phyloP scores from a whole-genome alignment of 306 rosid genomes.

The Fragaria nilgerrensis region DNA sequence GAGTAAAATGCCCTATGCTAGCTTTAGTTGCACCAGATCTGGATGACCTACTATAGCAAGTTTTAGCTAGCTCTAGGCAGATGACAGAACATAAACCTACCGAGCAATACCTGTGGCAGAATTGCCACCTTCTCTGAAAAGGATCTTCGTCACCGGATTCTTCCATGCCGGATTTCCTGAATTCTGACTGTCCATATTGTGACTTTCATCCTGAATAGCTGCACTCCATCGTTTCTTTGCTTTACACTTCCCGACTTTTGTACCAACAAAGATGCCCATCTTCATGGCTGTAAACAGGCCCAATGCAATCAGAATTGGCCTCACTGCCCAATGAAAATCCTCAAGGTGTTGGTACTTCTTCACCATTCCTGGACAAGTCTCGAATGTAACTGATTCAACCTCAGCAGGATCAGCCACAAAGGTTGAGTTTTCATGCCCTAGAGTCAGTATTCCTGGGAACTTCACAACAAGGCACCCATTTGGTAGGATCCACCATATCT shows the following conservation, averaged over 20 bases:
- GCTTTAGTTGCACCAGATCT: slow-evolving; percentile 19
- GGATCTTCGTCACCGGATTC: slow-evolving; percentile 64
- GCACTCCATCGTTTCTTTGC: slow-evolving; percentile 37
- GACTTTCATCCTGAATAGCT: slow-evolving; percentile 39
- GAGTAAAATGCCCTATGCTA: slow-evolving; percentile 1
- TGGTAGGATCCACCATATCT: slow-evolving; percentile 75
- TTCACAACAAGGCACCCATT: slow-evolving; percentile 77
- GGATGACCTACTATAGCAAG: slow-evolving; percentile 6
- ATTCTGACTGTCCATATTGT: slow-evolving; percentile 48
- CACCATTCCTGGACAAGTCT: slow-evolving; percentile 59
- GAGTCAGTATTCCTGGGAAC: slow-evolving; percentile 70
- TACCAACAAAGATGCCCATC: slow-evolving; percentile 57
- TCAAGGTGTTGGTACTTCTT: slow-evolving; percentile 86
- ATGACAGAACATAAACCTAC: slow-evolving; percentile 27
- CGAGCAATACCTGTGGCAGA: slow-evolving; percentile 26
- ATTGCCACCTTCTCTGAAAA: slow-evolving; percentile 53
- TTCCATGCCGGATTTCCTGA: slow-evolving; percentile 54
- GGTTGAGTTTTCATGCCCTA: slow-evolving; percentile 47
- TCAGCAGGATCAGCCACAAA: slow-evolving; percentile 86
- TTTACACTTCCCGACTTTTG: slow-evolving; percentile 46
- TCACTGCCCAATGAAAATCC: slow-evolving; percentile 88
- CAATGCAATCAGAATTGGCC: slow-evolving; percentile 68
- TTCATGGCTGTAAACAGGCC: slow-evolving; percentile 73
- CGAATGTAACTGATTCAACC: slow-evolving; percentile 65
- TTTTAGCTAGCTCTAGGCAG: slow-evolving; percentile 18